These are phyloP conservation scores for Pseudogymnoascus sp. DNA, from an alignment of 2,329 filamentous ascomycete species.

Conservation along the genomic window DNA sequence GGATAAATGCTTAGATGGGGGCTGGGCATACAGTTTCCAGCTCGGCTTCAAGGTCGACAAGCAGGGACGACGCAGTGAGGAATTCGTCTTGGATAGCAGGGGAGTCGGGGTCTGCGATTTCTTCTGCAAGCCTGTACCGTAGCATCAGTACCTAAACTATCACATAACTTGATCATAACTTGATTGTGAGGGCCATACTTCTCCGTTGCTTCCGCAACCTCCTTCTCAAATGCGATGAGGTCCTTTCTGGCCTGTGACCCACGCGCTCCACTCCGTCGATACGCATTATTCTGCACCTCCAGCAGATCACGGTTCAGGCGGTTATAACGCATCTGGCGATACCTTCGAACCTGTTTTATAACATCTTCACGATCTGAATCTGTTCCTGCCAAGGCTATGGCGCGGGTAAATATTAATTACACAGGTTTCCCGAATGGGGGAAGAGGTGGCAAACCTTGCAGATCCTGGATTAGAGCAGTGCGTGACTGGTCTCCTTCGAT, in stretches of 20 bases:
- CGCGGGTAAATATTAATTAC: background rate
- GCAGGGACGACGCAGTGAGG: background rate
- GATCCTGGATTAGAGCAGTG: conserved; percentile 15
- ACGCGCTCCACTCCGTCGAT: conserved; percentile 66
- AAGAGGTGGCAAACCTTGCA: background rate
- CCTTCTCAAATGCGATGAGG: conserved; percentile 62
- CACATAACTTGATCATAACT: background rate
- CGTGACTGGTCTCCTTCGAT: conserved; percentile 1
- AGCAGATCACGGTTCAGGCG: conserved; percentile 59
- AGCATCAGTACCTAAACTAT: background rate
- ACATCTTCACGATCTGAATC: conserved; percentile 51
- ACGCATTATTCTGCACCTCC: conserved; percentile 65
- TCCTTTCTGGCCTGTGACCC: conserved; percentile 72
- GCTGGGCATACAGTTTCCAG: background rate
- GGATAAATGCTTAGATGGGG: background rate
- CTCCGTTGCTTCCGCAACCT: conserved; percentile 46
- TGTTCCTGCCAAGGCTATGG: conserved; percentile 50
- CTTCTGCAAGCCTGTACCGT: background rate
- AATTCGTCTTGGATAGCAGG: background rate
- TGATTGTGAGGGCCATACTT: conserved; percentile 23
- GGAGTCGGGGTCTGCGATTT: conserved; percentile 12
- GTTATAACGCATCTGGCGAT: conserved; percentile 57
- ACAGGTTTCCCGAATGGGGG: background rate
- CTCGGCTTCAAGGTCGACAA: conserved; percentile 30
- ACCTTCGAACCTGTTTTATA: conserved; percentile 51